Base-by-base conservation (phyloP, 2,329 filamentous ascomycete species). In the Aspergillus aculeatinus region DNA sequence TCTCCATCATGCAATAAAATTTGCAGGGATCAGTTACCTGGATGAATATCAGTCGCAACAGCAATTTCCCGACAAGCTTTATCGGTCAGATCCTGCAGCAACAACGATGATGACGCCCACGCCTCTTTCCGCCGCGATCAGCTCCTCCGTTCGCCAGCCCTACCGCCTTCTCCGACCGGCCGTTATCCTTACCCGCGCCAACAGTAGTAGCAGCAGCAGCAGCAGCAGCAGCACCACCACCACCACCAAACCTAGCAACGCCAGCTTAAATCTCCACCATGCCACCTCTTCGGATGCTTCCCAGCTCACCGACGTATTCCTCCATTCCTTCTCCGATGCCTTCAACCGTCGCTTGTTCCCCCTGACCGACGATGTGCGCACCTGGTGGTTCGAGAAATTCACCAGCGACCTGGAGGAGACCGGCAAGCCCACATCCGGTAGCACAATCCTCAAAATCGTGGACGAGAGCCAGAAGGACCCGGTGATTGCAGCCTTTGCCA, bases 331-430 rank as follows among this genome's bases (percentile, higher is more conserved):
- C 21, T 53, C 54, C 1, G 55, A 59, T 33, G 29, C 39, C 5
- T 59, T 63, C 50, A 63, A 49, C 51, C 44, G 29, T 5, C 61
- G 61, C 19, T 21, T 63, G 14, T 57, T 60, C 7, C 61, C 59
- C 1, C 29, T 16, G 14, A 61, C 57, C 10, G 44, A 54, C 4
- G 61, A 61, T 7, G 57, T 59, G 5, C 57, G 54, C 1, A 55
- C n/a, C 2, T 63, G 55, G 51, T 54, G 35, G 27, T 42, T 48
- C 1, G 31, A 57, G 11, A 19, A 35, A 12, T 63, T 61, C 51
- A 23, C 7, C 2, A 21, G 5, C 7, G 29, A 48, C 2, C 48
- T 53, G 2, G 57, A 59, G 16, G n/a, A 57, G 5, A 47, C 59
- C 0, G 3, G 33, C 12, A 11, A 42, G 10, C 5, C 21, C 10